Base-by-base conservation (phyloP, 805 yeast species). In the Middelhovenomyces tepae region DNA sequence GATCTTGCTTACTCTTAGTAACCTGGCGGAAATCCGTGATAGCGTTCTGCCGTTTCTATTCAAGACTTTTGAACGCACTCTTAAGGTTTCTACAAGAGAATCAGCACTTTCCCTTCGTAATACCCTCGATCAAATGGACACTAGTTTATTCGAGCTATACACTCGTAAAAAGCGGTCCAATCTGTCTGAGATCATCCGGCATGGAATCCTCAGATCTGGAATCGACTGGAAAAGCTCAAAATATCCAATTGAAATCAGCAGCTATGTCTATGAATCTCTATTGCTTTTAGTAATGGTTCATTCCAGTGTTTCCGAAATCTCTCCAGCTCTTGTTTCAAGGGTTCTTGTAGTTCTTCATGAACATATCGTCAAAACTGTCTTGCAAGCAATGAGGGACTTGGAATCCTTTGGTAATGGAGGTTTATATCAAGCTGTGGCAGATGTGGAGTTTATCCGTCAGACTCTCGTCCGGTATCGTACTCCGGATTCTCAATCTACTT, bases 71-170 rank as follows among this genome's bases (percentile, higher is more conserved):
- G 78, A 76, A 42, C 47, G 56, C 5, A 58, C 60, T 2, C 75
- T 77, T 40, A 67, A 66, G 25, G 59, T 70, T 13, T 59, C 63
- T 7, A 44, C 71, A 17, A 54, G 63, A 5, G 59, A 62, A 5
- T 59, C 64, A 16, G 57, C 66, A 10, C 44, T 69, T 17, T 64
- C 67, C n/a, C 50, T 76, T 1, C 67, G 62, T 36, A 51, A 57
- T 5, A 54, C 65, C 3, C 45, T 75, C 34, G 65, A 62, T 13
- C 63, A 64, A 34, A 59, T 71, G 51, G 80, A 75, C 40, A 51
- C 59, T 8, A 67, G 69, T 1, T 59, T 79, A 4, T 75, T 76
- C 43, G 69, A 67, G 9, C 65, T 67, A 14, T 78, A 67, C 43
- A 56, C 73, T 31, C 62, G 65, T 4, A 67, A 65, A 31, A 67